Conservation (phyloP, 805 yeast genomes). For the Saccharomyces mikatae region DNA sequence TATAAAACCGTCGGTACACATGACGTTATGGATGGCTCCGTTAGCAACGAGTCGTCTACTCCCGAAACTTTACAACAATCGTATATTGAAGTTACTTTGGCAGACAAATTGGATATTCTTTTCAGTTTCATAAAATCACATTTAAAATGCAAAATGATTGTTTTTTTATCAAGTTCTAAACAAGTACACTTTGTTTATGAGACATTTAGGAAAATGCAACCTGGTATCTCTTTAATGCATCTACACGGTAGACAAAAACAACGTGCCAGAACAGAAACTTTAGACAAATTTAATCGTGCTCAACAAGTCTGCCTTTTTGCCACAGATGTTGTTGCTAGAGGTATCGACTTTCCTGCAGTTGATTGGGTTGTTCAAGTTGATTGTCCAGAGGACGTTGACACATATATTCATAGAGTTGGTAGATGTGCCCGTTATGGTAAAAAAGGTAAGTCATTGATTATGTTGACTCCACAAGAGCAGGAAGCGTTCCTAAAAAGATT, state of each 20-base stretch:
- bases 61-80: constrained; percentile 84
- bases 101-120: constrained; percentile 75
- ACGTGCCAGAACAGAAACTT: constrained; percentile 77
- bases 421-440: constrained; percentile 84
- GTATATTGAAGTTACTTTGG: constrained; percentile 60
- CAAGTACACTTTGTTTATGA: constrained; percentile 89
- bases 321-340: constrained; percentile 88
- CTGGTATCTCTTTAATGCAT: constrained; percentile 82
- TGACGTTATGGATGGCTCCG: constrained; percentile 39
- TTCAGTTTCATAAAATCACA: constrained; percentile 85
- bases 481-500: constrained; percentile 63
- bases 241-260: constrained; percentile 87
- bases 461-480: constrained; percentile 80
- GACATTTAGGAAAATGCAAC: constrained; percentile 76
- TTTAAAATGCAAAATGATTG: constrained; percentile 68
- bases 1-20: constrained; percentile 43
- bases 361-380: constrained; percentile 94
- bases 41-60: constrained; percentile 52
- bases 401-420: constrained; percentile 87
- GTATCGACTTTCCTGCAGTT: constrained; percentile 84
- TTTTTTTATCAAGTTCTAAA: constrained; percentile 79
- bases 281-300: constrained; percentile 67
- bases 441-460: constrained; percentile 69
- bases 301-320: constrained; percentile 78
- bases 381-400: constrained; percentile 83